Conservation (phyloP, 192 early-diverging fungal species). For the Allomyces macrogynus region DNA sequence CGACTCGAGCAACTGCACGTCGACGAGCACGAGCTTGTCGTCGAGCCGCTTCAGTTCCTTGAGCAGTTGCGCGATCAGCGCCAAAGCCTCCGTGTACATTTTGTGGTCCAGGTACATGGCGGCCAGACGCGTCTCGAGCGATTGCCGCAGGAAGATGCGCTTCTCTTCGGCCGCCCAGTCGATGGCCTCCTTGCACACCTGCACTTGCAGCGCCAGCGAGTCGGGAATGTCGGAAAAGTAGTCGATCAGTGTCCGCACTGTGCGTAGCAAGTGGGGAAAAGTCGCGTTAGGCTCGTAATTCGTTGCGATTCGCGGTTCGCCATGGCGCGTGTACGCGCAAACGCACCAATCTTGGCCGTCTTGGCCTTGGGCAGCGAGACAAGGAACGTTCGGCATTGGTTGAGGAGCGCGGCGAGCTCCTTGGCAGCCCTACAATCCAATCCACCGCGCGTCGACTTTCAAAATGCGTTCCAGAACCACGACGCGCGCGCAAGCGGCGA, state of each 20-base stretch:
- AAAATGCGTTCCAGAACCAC: too few relatives aligned
- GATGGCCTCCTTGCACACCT: conserved; percentile 81
- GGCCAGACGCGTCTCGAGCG: conserved; percentile 79
- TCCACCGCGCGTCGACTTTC: too few relatives aligned
- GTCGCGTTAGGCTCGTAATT: neutral
- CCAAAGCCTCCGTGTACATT: conserved; percentile 80
- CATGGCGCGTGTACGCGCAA: neutral
- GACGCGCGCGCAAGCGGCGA: too few relatives aligned
- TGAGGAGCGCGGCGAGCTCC: conserved; percentile 64
- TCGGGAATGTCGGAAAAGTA: conserved; percentile 71
- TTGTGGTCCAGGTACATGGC: conserved; percentile 84
- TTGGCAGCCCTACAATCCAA: conserved; percentile 2
- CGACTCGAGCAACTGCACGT: conserved; percentile 91
- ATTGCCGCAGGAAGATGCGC: conserved; percentile 85
- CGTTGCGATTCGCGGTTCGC: neutral
- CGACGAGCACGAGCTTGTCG: conserved; percentile 94
- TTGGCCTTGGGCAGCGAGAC: conserved; percentile 81
- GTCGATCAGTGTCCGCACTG: conserved; percentile 67
- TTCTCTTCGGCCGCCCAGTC: conserved; percentile 83
- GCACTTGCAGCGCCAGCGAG: conserved; percentile 72
- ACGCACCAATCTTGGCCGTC: conserved; percentile 75
- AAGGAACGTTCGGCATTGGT: conserved; percentile 57
- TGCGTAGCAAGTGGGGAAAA: conserved; percentile 6
- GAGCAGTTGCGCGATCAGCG: conserved; percentile 59
- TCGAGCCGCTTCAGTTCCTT: conserved; percentile 96